phyloP scores from a whole-genome alignment of 2,329 filamentous ascomycete species.

The Cercospora canescens region DNA sequence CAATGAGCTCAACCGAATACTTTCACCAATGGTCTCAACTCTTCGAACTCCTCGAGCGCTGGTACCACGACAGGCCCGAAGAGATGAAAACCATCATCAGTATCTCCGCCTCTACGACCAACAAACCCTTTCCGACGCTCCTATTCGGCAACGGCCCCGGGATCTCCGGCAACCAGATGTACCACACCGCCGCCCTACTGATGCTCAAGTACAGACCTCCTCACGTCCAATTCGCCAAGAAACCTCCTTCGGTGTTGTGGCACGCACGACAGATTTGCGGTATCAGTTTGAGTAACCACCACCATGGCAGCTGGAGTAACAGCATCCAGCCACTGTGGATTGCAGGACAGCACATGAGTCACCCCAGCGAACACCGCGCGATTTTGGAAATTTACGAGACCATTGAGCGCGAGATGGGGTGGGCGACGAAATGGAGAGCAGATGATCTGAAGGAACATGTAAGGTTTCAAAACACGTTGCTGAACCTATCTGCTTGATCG shows the following conservation, averaged over 20 bases:
- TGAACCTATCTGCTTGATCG: background rate
- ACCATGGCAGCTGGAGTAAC: slow-evolving; percentile 50
- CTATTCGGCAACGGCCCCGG: slow-evolving; percentile 50
- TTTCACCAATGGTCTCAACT: slow-evolving; percentile 35
- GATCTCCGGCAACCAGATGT: slow-evolving; percentile 54
- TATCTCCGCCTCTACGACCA: slow-evolving; percentile 22
- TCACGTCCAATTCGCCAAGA: slow-evolving; percentile 28
- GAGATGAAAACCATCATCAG: slow-evolving; percentile 38
- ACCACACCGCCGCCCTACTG: slow-evolving; percentile 57
- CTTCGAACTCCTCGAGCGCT: slow-evolving; percentile 36
- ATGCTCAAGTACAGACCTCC: slow-evolving; percentile 53
- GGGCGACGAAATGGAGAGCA: slow-evolving; percentile 55
- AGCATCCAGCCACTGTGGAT: slow-evolving; percentile 50
- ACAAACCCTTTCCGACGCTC: slow-evolving; percentile 41
- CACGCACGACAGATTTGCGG: slow-evolving; percentile 50
- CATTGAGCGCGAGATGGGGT: slow-evolving; percentile 56
- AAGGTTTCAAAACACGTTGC: background rate
- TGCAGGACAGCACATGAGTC: slow-evolving; percentile 50
- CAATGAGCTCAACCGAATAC: slow-evolving; percentile 33
- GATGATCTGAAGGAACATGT: slow-evolving; percentile 52
- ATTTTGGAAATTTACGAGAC: slow-evolving; percentile 51
- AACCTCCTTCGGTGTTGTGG: slow-evolving; percentile 47
- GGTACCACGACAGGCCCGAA: slow-evolving; percentile 35
- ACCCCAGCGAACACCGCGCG: slow-evolving; percentile 44
- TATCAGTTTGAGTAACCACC: slow-evolving; percentile 46